Percentiles rank a stretch among this genome's conserved stretches.
Conservation (phyloP, 2,329 filamentous ascomycete species). For the Talaromyces rugulosus region DNA sequence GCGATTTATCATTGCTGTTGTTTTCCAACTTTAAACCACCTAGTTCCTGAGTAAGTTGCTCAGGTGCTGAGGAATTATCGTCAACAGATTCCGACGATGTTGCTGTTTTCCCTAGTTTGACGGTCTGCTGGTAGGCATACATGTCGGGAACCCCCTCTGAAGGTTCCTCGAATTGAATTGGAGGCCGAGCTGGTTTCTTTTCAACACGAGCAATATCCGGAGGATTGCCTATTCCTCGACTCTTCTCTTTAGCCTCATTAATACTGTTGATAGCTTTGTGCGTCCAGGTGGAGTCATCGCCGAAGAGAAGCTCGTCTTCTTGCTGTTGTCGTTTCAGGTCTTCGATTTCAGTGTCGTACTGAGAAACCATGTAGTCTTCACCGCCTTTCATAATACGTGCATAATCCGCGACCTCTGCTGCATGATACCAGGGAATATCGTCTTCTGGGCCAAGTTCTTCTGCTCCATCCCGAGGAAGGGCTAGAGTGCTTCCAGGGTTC, state of each 20-base stretch:
- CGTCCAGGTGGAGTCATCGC: conserved; percentile 89
- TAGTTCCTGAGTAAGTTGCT: conserved; percentile 23
- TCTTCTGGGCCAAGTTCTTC: conserved; percentile 66
- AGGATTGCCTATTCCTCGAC: conserved; percentile 64
- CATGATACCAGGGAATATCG: conserved; percentile 91
- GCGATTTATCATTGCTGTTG: conserved; percentile 19
- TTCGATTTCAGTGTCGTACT: conserved; percentile 74
- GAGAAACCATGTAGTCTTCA: conserved; percentile 75
- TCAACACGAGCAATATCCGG: conserved; percentile 52
- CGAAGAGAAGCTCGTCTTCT: conserved; percentile 89
- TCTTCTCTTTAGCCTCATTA: conserved; percentile 69
- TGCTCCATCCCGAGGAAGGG: conserved; percentile 76
- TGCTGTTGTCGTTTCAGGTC: conserved; percentile 72
- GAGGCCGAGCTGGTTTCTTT: conserved; percentile 44
- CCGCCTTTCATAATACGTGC: conserved; percentile 93
- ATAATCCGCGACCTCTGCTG: conserved; percentile 90
- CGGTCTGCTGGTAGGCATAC: conserved; percentile 48
- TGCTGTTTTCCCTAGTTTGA: conserved; percentile 41
- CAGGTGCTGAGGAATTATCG: not conserved
- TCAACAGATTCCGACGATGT: conserved; percentile 21
- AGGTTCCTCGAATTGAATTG: conserved; percentile 47
- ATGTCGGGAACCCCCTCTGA: conserved; percentile 45
- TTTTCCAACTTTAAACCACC: conserved; percentile 18
- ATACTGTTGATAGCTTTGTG: conserved; percentile 75
- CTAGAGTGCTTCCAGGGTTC: conserved; percentile 74